These are phyloP conservation scores for Vachellia pachyceras DNA, from an alignment of 306 rosid genomes.

Conservation along the genomic window DNA sequence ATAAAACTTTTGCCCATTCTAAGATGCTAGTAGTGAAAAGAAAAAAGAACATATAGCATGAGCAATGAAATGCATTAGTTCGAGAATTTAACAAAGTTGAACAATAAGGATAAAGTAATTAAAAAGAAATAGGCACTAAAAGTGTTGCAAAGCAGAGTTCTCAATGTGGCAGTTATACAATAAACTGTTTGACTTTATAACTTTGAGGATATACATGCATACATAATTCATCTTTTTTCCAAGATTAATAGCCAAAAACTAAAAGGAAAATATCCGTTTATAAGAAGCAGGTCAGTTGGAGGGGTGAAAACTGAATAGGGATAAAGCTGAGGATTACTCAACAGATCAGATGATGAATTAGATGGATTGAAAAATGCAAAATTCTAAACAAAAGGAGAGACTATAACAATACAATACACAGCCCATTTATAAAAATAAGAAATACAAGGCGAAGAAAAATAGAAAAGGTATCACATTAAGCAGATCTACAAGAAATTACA, in stretches of 20 bases:
- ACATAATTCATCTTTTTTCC: slow-evolving; percentile 4
- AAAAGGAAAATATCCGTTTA: not conserved
- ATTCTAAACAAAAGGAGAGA: not conserved
- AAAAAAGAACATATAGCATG: not conserved
- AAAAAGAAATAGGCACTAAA: not conserved
- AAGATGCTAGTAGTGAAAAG: not conserved
- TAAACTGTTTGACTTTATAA: not conserved
- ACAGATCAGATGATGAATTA: not conserved
- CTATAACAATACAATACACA: not conserved
- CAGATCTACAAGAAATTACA: slow-evolving; percentile 16
- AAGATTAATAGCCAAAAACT: not conserved
- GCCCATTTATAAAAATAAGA: not conserved
- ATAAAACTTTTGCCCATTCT: not conserved
- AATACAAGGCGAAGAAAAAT: not conserved
- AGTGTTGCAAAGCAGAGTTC: slow-evolving; percentile 6
- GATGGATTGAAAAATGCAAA: not conserved
- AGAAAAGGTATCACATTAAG: not conserved
- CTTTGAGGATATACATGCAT: not conserved
- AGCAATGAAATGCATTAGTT: not conserved
- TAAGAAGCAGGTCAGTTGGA: not conserved
- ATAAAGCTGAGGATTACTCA: not conserved
- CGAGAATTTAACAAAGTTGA: not conserved
- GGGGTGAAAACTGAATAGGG: not conserved
- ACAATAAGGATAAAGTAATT: not conserved
- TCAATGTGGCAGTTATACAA: not conserved